Conservation (phyloP, 805 yeast species). For the Henningerozyma blattae region DNA sequence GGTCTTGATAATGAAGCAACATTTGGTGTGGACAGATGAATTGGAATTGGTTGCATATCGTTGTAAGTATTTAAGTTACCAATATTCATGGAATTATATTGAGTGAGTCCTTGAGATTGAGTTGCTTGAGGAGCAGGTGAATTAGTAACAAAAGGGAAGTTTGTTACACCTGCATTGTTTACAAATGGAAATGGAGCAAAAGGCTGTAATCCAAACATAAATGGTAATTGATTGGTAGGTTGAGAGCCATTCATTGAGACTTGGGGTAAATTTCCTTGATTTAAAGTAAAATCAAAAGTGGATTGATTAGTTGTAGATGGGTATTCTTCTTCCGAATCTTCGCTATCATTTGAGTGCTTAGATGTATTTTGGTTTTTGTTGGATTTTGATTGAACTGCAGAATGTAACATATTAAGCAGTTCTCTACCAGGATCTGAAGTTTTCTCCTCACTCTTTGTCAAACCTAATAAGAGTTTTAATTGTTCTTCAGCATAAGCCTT, state of each 20-base stretch:
- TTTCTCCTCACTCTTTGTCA: constrained; percentile 28
- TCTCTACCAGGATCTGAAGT: constrained; percentile 70
- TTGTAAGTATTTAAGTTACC: not conserved
- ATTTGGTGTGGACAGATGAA: constrained; percentile 25
- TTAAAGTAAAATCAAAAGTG: too few species aligned
- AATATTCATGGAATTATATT: not conserved
- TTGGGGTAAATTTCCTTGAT: too few species aligned
- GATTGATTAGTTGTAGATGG: too few species aligned
- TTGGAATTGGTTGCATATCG: not conserved
- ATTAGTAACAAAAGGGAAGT: constrained; percentile 3
- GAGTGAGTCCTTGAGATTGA: constrained; percentile 8
- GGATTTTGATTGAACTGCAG: constrained; percentile 25
- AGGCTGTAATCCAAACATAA: constrained; percentile 15
- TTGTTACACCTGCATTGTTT: constrained; percentile 8
- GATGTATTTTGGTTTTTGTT: constrained; percentile 1
- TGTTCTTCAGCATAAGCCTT: constrained; percentile 52
- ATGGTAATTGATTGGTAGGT: too few species aligned
- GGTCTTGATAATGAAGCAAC: constrained; percentile 29
- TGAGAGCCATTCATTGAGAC: too few species aligned
- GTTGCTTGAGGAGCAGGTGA: constrained; percentile 6
- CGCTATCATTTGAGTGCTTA: too few species aligned
- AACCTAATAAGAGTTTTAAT: constrained; percentile 53
- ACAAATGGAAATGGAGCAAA: constrained; percentile 25
- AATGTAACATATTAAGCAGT: constrained; percentile 47
- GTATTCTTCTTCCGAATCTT: too few species aligned